Base-by-base conservation (phyloP, 2,329 filamentous ascomycete genomes). In the Dichotomopilus funicola region DNA sequence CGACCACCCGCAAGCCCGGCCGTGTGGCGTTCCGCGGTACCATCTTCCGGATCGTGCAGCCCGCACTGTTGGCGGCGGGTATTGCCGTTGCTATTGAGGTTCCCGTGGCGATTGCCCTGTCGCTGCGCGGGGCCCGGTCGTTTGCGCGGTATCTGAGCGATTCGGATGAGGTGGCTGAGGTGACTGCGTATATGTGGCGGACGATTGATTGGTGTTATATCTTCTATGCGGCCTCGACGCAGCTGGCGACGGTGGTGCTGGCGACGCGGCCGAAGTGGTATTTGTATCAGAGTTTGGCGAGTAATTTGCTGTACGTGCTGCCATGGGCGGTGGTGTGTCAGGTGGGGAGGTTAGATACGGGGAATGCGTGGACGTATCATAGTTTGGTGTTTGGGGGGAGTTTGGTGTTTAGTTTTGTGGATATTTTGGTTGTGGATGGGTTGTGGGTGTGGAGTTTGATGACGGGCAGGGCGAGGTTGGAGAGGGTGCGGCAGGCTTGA, bases 251-350 rank as follows among this genome's bases (percentile, higher is more conserved):
- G 0, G 72, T 89, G 0, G 67, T 90, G 0, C 74, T 88, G 0
- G 81, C 86, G 0, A 87, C 85, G 0, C 70, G 76, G 0, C 85
- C 85, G 0, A 71, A 72, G 1, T 89, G 83, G 85, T 89, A 88
- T 64, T 72, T 89, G 0, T 82, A 78, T 56, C 85, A 89, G 65
- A 83, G 81, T 3, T 69, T 89, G 0, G 77, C 72, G 0, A 87
- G 84, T 6, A 89, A 89, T 62, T 48, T 89, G 0, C 66, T 85
- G 0, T 89, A 85, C 64, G 84, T 89, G 0, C 68, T 90, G 2
- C 86, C 85, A 0, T 89, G 86, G 85, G 85, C 86, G 0, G 80
- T 89, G 42, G 82, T 78, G 0, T 82, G 79, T 57, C 79, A 76
- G 50, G 73, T 70, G 4, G 70, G 69, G n/a, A 53, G 69, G 1